Evolutionary conservation across 2,329 filamentous ascomycete genomes (phyloP), one percentile per base, ranked within the genome.

Genomic region (Cordyceps tenuipes): DNA sequence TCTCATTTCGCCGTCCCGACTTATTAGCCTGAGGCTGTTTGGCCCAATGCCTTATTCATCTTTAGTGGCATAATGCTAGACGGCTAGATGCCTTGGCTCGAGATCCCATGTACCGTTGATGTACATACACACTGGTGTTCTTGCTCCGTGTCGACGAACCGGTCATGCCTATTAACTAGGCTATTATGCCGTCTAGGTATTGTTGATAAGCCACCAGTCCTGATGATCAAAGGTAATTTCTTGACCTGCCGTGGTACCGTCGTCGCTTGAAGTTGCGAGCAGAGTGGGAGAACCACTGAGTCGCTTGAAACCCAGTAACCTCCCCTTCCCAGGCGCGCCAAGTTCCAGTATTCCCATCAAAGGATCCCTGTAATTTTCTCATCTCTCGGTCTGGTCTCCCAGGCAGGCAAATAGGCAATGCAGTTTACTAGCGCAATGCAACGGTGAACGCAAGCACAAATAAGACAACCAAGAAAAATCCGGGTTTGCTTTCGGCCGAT

Each of bases 371-470:
- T 13, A 46, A 19, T 59, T 50, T 47, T 46, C 29, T 36, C 31
- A 21, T 36, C 29, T 51, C 36, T 57, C 46, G 34, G 48, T 59
- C n/a, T 52, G 17, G n/a, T 31, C 6, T 44, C 15, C 44, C 36
- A n/a, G 36, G 56, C 56, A 58, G 47, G 47, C 47, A 51, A 55
- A 47, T 47, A 58, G 47, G 47, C 47, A 51, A 55, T 9, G 34
- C 31, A 31, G 26, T 36, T 34, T 1, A 31, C 36, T 51, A 46
- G 56, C 19, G 47, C 23, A 26, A 53, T 59, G 29, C 49, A 59
- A 47, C 48, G 41, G 48, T 47, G 29, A 52, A 34, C 23, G 48
- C 12, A 31, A 39, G 19, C 36, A 36, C 41, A n/a, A 49, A 41
- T 43, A 36, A 36, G 34, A 26, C 51, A 43, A 41, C 3, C 48